These are phyloP conservation scores for Trypanosoma lewisi DNA, from an alignment of 208 protist genomes.

Conservation along the genomic window DNA sequence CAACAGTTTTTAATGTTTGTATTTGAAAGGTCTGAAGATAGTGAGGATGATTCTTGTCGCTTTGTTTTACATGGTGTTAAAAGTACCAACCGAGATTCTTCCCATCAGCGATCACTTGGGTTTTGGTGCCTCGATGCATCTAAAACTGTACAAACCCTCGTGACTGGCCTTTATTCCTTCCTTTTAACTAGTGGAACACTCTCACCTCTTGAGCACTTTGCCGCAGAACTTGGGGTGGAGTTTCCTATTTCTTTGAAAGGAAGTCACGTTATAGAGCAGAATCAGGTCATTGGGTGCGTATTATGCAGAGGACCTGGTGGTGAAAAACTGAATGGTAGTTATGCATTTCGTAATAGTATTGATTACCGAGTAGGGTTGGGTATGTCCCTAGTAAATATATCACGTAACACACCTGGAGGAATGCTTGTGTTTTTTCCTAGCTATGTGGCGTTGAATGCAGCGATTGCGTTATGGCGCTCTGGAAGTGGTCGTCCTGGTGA, in stretches of 20 bases:
- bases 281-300: slow-evolving; percentile 67
- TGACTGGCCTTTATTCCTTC: slow-evolving; percentile 43
- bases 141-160: slow-evolving; percentile 64
- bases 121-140: slow-evolving; percentile 94
- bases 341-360: slow-evolving; percentile 63
- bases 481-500: slow-evolving; percentile 36
- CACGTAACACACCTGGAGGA: slow-evolving; percentile 90
- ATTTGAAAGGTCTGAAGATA: slow-evolving; percentile 36
- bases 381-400: slow-evolving; percentile 85
- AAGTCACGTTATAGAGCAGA: slow-evolving; percentile 88
- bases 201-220: slow-evolving; percentile 93
- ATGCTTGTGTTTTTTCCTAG: slow-evolving; percentile 98
- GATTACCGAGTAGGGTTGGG: slow-evolving; percentile 83
- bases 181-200: slow-evolving; percentile 96
- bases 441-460: slow-evolving; percentile 75
- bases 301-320: slow-evolving; percentile 67
- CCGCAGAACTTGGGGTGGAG: slow-evolving; percentile 80
- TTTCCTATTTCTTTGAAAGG: slow-evolving; percentile 89
- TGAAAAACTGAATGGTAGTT: slow-evolving; percentile 83
- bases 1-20: slow-evolving; percentile 73
- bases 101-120: slow-evolving; percentile 45
- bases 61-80: slow-evolving; percentile 60
- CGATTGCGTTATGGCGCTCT: slow-evolving; percentile 72
- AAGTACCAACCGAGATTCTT: background rate
- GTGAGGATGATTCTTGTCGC: slow-evolving; percentile 38